A percentile compares a stretch with the other conserved stretches of the same genome.
Evolutionary conservation across 176 grass and related monocot species (phyloP).

Genomic region (Dactylis glomerata): DNA sequence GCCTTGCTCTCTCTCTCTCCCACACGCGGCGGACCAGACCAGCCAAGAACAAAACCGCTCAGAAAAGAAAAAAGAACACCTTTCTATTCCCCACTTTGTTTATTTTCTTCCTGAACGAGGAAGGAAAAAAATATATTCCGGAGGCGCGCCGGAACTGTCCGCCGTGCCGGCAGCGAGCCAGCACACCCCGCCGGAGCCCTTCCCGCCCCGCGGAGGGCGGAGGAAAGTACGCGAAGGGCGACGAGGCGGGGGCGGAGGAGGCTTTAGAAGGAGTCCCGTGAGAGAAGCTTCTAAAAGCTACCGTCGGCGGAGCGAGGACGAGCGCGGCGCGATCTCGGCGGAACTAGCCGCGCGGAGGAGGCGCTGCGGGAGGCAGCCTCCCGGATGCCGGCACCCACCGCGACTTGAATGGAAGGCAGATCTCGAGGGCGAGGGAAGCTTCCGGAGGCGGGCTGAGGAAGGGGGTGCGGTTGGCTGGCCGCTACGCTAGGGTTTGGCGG

Average conservation of each 20-base stretch:
- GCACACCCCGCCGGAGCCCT: background rate
- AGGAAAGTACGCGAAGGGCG: background rate
- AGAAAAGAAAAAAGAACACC: constrained; percentile 6
- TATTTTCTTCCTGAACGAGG: constrained; percentile 26
- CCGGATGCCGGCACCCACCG: constrained; percentile 34
- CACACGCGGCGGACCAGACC: constrained; percentile 29
- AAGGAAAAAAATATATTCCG: constrained; percentile 16
- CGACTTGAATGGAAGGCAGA: constrained; percentile 65
- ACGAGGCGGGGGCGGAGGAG: background rate
- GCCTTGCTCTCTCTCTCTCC: background rate
- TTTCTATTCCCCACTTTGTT: constrained; percentile 42
- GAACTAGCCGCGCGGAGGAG: constrained; percentile 13
- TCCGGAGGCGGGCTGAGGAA: constrained; percentile 47
- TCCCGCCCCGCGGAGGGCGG: background rate
- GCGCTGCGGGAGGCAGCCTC: constrained; percentile 12
- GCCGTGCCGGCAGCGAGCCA: constrained; percentile 37
- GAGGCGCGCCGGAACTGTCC: constrained; percentile 39
- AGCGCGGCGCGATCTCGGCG: constrained; percentile 33
- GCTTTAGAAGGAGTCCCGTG: background rate
- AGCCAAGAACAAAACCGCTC: constrained; percentile 23
- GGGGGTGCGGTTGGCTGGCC: background rate
- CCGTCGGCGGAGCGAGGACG: background rate
- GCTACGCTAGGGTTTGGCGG: constrained; percentile 51
- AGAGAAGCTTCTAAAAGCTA: constrained; percentile 36
- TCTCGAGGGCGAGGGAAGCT: constrained; percentile 49